Base-by-base conservation (phyloP, 2,329 filamentous ascomycete genomes). In the Fusarium austroafricanum region DNA sequence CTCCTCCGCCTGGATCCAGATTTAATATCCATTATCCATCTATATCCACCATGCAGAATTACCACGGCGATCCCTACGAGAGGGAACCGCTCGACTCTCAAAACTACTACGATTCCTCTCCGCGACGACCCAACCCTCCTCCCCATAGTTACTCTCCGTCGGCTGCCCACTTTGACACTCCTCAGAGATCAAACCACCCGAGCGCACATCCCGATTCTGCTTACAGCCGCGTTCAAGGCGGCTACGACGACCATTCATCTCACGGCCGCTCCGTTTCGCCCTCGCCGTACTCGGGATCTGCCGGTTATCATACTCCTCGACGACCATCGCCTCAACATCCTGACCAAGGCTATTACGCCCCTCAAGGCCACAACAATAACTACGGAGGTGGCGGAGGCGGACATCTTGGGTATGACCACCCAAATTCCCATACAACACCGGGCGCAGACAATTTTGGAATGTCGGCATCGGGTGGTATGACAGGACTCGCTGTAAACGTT, bases 401-500 rank as follows among this genome's bases (percentile, higher is more conserved):
- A 60, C 52, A 73, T 39, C 47, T 61, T 47, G 66, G 66, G 70
- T 75, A 76, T 65, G 68, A 59, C 18, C 64, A 70, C 26, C 70
- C 62, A 39, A 63, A 66, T 21, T 62, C 62, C 10, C 69, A 75
- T 68, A 83, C 79, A 72, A 79, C 89, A 2, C 87, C 88, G 3
- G 89, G 87, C 33, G 84, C 87, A 63, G 89, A 93, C 79, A 92
- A 92, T 75, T 87, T 90, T 67, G 84, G 89, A 62, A 82, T 87
- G 49, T 77, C 82, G 38, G 87, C 90, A 17, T 83, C 84, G 21
- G 90, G 89, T 70, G 90, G 89, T 56, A 88, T 93, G 77, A 83
- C 89, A 29, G 89, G 89, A 55, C 87, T 92, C 61, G 90, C 90
- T 38, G 83, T 89, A 72, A 87, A 82, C 55, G 86, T 91, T 47